phyloP scores from a whole-genome alignment of 2,329 filamentous ascomycete genomes.

The Fusarium concolor region DNA sequence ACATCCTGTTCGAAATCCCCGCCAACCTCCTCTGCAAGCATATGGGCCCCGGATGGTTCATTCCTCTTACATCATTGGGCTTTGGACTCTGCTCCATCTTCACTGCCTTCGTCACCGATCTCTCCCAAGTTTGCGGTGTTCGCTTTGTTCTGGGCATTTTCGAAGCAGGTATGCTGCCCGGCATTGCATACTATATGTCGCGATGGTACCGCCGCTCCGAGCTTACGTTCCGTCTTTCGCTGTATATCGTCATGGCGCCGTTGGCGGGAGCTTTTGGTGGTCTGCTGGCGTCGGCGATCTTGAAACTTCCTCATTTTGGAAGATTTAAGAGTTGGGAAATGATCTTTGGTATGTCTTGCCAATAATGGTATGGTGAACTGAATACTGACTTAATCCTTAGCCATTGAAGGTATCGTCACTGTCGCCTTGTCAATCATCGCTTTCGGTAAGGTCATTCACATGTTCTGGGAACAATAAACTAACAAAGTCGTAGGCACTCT shows the following conservation, averaged over 20 bases:
- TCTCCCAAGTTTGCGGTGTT: conserved; percentile 61
- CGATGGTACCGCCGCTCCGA: conserved; percentile 73
- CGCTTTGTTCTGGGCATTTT: conserved; percentile 71
- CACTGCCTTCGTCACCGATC: conserved; percentile 69
- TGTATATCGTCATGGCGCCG: conserved; percentile 75
- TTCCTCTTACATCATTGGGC: conserved; percentile 66
- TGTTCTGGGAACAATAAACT: neutral
- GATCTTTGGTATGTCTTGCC: conserved; percentile 63
- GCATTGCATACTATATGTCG: conserved; percentile 73
- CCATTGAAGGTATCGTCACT: conserved; percentile 75
- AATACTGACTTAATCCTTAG: conserved; percentile 27
- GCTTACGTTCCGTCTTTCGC: conserved; percentile 69
- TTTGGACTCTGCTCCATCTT: conserved; percentile 71
- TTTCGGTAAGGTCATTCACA: neutral
- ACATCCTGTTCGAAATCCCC: conserved; percentile 74
- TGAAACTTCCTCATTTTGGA: conserved; percentile 68
- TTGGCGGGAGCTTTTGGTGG: conserved; percentile 76
- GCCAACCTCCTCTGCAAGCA: conserved; percentile 72
- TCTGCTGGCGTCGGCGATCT: conserved; percentile 70
- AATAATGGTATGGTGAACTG: accelerated
- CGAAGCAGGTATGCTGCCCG: conserved; percentile 73
- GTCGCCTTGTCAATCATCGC: conserved; percentile 62
- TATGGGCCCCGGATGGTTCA: conserved; percentile 73
- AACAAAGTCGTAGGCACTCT: conserved; percentile 60
- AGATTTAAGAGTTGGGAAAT: conserved; percentile 71